These are phyloP conservation scores for Lodderomyces pseudojiufengensis DNA, from an alignment of 1,139 yeast species.

Conservation along the genomic window DNA sequence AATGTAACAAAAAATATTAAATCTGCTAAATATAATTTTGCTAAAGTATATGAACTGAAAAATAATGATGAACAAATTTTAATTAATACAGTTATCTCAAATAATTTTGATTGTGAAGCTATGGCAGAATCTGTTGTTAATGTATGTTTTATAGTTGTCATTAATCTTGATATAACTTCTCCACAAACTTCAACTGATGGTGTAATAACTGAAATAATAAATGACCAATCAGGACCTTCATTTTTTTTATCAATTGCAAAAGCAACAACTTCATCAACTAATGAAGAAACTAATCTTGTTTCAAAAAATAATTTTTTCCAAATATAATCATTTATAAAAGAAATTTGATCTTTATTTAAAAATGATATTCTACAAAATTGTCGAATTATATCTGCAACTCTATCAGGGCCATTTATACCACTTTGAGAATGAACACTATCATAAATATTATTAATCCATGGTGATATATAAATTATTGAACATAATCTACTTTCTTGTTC, in stretches of 20 bases:
- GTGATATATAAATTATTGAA: slow-evolving; percentile 57
- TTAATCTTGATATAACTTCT: slow-evolving; percentile 53
- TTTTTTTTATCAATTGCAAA: slow-evolving; percentile 75
- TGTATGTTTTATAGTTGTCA: slow-evolving; percentile 51
- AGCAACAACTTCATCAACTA: slow-evolving; percentile 70
- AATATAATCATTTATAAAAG: slow-evolving; percentile 47
- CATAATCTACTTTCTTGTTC: slow-evolving; percentile 31
- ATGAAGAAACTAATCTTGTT: slow-evolving; percentile 51
- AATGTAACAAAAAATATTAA: slow-evolving; percentile 66
- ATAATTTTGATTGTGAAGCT: slow-evolving; percentile 61
- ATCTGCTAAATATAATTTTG: slow-evolving; percentile 70
- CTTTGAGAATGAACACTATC: slow-evolving; percentile 51
- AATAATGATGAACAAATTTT: slow-evolving; percentile 64
- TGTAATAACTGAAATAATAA: slow-evolving; percentile 58
- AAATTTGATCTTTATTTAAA: slow-evolving; percentile 37
- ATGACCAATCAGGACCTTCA: slow-evolving; percentile 66
- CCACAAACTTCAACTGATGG: slow-evolving; percentile 78
- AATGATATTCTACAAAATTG: slow-evolving; percentile 61
- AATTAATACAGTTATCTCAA: slow-evolving; percentile 69
- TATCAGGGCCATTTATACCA: slow-evolving; percentile 56
- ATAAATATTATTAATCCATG: slow-evolving; percentile 76
- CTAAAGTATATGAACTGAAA: slow-evolving; percentile 66
- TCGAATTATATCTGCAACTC: slow-evolving; percentile 59
- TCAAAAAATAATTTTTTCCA: slow-evolving; percentile 71
- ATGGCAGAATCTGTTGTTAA: slow-evolving; percentile 47